phyloP scores from a whole-genome alignment of 306 rosid genomes.

The Elaeagnus macrophylla region DNA sequence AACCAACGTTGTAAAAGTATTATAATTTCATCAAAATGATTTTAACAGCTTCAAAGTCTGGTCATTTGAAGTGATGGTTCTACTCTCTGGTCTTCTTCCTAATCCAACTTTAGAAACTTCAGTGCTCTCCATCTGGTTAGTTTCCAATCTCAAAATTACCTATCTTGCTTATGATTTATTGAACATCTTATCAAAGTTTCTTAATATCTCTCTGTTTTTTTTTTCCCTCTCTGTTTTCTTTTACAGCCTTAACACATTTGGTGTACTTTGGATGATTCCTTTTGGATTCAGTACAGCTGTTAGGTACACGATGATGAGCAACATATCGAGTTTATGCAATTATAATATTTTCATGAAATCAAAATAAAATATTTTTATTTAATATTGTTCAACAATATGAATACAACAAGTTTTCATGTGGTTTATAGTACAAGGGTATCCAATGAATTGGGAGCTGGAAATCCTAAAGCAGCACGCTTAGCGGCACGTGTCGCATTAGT shows the following conservation, averaged over 20 bases:
- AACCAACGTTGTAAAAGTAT: not conserved
- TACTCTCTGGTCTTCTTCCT: constrained; percentile 18
- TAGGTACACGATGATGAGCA: not conserved
- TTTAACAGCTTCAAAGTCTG: constrained; percentile 14
- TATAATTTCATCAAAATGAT: not conserved
- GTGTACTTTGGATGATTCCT: constrained; percentile 17
- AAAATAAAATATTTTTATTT: no score
- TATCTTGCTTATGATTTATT: not conserved
- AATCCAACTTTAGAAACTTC: constrained; percentile 17
- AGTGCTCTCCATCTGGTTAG: constrained; percentile 20
- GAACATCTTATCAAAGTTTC: not conserved
- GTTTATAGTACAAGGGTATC: constrained; percentile 6
- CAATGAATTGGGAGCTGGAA: constrained; percentile 9
- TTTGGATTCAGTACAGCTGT: constrained; percentile 20
- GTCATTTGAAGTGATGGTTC: constrained; percentile 17
- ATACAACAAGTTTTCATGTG: not conserved
- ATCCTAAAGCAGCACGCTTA: not conserved
- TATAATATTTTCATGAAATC: no score
- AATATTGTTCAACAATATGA: not conserved
- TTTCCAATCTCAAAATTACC: not conserved
- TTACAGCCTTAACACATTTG: constrained; percentile 18
- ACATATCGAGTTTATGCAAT: not conserved
- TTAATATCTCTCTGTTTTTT: not conserved
- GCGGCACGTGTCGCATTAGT: constrained; percentile 6
- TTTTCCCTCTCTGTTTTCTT: not conserved